Conservation (phyloP, 2,329 filamentous ascomycete genomes). For the Dendrostoma leiphaemia region DNA sequence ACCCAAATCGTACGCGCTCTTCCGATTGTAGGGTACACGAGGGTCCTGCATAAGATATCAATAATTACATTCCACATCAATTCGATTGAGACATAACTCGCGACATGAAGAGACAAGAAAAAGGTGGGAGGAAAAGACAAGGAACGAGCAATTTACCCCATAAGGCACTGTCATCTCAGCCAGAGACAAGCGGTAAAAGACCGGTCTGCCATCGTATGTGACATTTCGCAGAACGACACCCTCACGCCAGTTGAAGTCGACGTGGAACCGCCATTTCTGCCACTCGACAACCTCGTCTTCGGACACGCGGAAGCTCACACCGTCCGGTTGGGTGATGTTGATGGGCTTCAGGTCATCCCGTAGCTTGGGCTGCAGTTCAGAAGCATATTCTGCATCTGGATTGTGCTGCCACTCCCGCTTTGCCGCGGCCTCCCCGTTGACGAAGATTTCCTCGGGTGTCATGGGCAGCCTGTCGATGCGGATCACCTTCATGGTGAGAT, state of each 20-base stretch:
- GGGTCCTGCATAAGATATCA: conserved; percentile 2
- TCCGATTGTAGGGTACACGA: conserved; percentile 4
- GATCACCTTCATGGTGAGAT: conserved; percentile 42
- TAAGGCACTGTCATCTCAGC: conserved; percentile 61
- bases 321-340: conserved; percentile 61
- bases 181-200: conserved; percentile 54
- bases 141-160: too few relatives aligned
- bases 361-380: conserved; percentile 4
- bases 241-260: conserved; percentile 49
- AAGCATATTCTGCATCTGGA: conserved; percentile 49
- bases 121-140: too few relatives aligned
- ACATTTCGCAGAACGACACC: conserved; percentile 55
- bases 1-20: conserved; percentile 8
- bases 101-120: too few relatives aligned
- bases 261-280: conserved; percentile 40
- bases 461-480: conserved; percentile 36
- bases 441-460: conserved; percentile 28
- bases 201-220: conserved; percentile 61
- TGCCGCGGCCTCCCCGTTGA: neutral
- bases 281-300: conserved; percentile 7
- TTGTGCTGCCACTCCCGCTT: conserved; percentile 37
- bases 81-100: neutral
- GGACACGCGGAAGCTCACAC: conserved; percentile 50
- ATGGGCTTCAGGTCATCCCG: conserved; percentile 47
- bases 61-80: neutral